A percentile compares a stretch with the other conserved stretches of the same genome.
Conservation (phyloP, 306 rosid genomes). For the Medicago lupulina region DNA sequence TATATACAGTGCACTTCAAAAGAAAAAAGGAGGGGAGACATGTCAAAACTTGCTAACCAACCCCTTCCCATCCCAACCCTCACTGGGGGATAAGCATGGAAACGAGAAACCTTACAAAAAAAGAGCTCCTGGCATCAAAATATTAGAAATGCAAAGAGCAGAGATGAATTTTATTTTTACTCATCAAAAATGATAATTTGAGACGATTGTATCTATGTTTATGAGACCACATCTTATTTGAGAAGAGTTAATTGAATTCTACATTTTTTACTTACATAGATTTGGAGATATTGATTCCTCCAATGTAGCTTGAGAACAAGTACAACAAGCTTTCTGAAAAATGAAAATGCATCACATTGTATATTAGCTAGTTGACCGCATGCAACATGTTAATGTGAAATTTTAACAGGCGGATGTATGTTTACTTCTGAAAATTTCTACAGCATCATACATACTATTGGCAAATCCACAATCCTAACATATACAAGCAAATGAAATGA, state of each 20-base stretch:
- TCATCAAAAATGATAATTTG: conserved; percentile 5
- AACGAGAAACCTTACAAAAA: background rate
- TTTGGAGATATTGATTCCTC: conserved; percentile 90
- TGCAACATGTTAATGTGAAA: conserved; percentile 8
- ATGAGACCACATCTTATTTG: conserved; percentile 9
- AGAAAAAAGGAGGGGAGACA: background rate
- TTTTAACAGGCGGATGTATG: conserved; percentile 21
- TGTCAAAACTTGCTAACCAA: conserved; percentile 22
- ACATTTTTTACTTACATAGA: conserved; percentile 69
- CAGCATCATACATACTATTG: conserved; percentile 33
- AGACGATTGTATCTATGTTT: conserved; percentile 8
- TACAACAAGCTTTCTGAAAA: conserved; percentile 84
- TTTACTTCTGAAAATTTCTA: conserved; percentile 21
- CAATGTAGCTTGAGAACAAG: conserved; percentile 78
- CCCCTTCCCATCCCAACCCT: background rate
- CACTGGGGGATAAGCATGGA: background rate
- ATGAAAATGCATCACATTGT: conserved; percentile 31
- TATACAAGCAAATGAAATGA: background rate
- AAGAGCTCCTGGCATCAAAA: conserved; percentile 10
- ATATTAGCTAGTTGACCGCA: too few relatives aligned
- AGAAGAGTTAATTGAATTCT: conserved; percentile 22
- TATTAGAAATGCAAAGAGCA: background rate
- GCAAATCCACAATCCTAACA: conserved; percentile 32
- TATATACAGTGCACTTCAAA: background rate
- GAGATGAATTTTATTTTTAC: too few relatives aligned